These are phyloP conservation scores for Rhodofomes roseus DNA, from an alignment of 1,284 basidiomycete species.

Conservation along the genomic window DNA sequence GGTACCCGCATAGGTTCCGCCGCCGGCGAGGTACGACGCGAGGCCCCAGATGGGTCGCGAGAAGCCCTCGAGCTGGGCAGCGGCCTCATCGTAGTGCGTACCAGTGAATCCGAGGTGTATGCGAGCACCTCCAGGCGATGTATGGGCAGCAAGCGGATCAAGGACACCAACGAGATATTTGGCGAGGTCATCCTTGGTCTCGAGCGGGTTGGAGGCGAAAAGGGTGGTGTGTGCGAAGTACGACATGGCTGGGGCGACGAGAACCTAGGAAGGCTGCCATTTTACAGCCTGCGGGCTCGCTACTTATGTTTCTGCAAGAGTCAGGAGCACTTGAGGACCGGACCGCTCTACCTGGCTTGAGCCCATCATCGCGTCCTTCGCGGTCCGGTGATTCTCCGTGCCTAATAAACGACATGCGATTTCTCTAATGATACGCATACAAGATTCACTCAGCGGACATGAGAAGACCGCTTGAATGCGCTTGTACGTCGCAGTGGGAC, in stretches of 20 bases:
- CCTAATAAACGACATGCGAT: neutral
- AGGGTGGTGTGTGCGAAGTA: conserved; percentile 32
- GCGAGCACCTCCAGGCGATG: conserved; percentile 68
- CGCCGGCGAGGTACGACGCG: conserved; percentile 62
- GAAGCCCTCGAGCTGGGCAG: conserved; percentile 75
- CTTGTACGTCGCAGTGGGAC: too few species aligned
- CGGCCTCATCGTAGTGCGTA: conserved; percentile 72
- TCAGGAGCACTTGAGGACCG: conserved; percentile 18
- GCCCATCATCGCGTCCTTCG: conserved; percentile 4
- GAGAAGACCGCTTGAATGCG: too few species aligned
- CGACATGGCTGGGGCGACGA: conserved; percentile 18
- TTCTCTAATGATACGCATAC: too few species aligned
- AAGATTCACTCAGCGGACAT: too few species aligned
- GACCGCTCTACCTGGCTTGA: conserved; percentile 9
- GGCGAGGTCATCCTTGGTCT: conserved; percentile 55
- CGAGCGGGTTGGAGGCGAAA: conserved; percentile 54
- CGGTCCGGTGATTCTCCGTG: conserved; percentile 18
- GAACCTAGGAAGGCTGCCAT: neutral
- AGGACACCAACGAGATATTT: conserved; percentile 56
- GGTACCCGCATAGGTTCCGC: conserved; percentile 50
- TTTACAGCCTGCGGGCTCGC: conserved; percentile 1
- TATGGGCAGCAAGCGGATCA: conserved; percentile 64
- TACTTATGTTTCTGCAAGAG: conserved; percentile 7
- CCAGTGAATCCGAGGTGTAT: conserved; percentile 70
- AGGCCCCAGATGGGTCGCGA: conserved; percentile 77